Evolutionary conservation across 2,329 filamentous ascomycete species (phyloP), one percentile per base, ranked within the genome.

Genomic region (Cercospora sp.): DNA sequence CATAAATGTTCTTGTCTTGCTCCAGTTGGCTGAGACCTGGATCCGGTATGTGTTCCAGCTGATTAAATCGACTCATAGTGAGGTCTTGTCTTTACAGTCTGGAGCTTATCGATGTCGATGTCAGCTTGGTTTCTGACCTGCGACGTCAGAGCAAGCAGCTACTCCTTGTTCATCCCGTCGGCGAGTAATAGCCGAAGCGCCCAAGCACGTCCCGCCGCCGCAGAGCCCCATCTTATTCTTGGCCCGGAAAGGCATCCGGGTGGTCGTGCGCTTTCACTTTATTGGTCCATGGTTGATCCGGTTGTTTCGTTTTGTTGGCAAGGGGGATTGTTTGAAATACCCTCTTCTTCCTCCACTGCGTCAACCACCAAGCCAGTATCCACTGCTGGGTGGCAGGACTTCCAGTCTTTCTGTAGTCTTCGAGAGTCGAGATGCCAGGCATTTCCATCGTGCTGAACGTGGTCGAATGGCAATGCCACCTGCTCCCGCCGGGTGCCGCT

Each of bases 201-300:
- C 45, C 45, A 20, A 12, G 20, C 45, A 48, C 45, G 45, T 55
- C 3, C 48, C 48, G 48, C 16, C 48, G 48, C 48, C 48, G 48
- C 48, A 55, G 48, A 55, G 48, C 48, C 48, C 48, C 48, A 55
- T 55, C 48, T 23, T n/a, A 28, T 55, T 55, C 48, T 55, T 55
- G 48, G 48, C 48, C 18, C 48, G 48, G 48, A 53, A 53, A 16
- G 9, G 23, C 48, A 26, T 53, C 12, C 48, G 18, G 48, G 23
- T 13, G 20, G 48, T 55, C 23, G 20, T 28, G 12, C 48, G 12
- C 23, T 55, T 26, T 16, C 12, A 16, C 23, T 3, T n/a, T 13
- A 55, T 55, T 28, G 48, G 48, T 16, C 3, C 48, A n/a, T 55
- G 20, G 48, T 26, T 7, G 48, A 28, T 53, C 5, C 12, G 48